Evolutionary conservation across 1,284 basidiomycete genomes (phyloP), one percentile per base, ranked within the genome.

Genomic region (Paramarasmius palmivorus): DNA sequence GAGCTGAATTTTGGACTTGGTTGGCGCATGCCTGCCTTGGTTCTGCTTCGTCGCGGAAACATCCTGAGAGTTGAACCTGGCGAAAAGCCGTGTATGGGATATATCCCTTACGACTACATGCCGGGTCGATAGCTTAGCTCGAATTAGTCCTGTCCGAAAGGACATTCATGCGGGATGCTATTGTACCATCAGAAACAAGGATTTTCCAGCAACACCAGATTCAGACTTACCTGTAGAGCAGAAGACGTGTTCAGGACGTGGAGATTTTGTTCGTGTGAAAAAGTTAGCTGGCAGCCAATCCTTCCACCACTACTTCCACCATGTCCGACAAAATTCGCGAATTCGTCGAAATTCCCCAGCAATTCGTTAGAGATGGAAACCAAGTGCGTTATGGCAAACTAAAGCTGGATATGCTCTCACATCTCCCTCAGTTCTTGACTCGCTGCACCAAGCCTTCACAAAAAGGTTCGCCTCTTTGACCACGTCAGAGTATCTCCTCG

Each of bases 361-460:
- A 93, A 67, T 98, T 98, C 72, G 64, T 95, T 63, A 90, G 85
- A 64, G 96, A 98, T 64, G 96, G 96, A 55, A 93, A 92, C 63
- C 93, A 95, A 79, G 95, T 93, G 52, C 61, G 83, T 73, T 32
- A 15, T 49, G 52, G 5, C 5, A 17, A 7, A 17, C 10, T 10
- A 22, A 36, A 10, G 3, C 23, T n/a, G 20, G 2, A 7, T 32
- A 17, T 12, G 35, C 1, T 6, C 7, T 2, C n/a, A 17, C 17
- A 38, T 15, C 37, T 51, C 4, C 49, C n/a, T 38, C 65, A 97
- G 95, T 98, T 99, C 78, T 76, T 99, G 63, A 92, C 89, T 67
- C 86, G 95, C 68, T 99, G 96, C 81, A 97, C 95, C 60, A 99
- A 99, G 79, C 96, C 96, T 51, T 93, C 93, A 52, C 85, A 92